These are phyloP conservation scores for Tagetes erecta DNA, from an alignment of 129 eudicot genomes.

Conservation along the genomic window DNA sequence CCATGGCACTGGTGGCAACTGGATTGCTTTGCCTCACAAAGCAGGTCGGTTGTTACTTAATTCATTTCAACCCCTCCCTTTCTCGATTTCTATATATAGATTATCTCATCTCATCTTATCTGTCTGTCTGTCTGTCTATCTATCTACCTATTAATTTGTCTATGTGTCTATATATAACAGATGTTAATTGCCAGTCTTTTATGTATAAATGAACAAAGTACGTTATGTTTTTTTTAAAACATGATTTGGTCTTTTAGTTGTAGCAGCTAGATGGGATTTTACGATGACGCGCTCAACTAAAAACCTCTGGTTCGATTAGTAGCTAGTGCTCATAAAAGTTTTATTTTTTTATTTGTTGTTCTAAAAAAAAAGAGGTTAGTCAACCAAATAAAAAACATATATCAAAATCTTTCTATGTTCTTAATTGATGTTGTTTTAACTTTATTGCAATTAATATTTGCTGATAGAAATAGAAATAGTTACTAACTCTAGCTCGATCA, in stretches of 20 bases:
- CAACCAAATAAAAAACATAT: background rate
- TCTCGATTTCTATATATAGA: background rate
- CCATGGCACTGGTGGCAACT: slow-evolving; percentile 77
- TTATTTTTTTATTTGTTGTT: background rate
- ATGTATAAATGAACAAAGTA: too few species aligned
- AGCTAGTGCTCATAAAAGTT: background rate
- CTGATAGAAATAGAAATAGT: background rate
- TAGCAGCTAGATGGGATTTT: too few species aligned
- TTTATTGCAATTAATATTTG: background rate
- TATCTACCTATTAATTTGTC: background rate
- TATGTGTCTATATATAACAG: background rate
- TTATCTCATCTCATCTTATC: background rate
- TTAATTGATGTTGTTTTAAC: background rate
- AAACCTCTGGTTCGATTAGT: too few species aligned
- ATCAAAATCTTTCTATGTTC: background rate
- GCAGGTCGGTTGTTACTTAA: slow-evolving; percentile 43
- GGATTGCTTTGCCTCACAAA: slow-evolving; percentile 79
- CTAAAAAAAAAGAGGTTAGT: slow-evolving; percentile 11
- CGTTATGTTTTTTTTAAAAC: too few species aligned
- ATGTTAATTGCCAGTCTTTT: too few species aligned
- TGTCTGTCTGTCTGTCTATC: background rate
- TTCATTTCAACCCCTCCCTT: slow-evolving; percentile 11
- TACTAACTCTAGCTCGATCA: too few species aligned
- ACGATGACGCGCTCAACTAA: too few species aligned
- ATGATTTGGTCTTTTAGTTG: too few species aligned